phyloP scores from a whole-genome alignment of 495 filamentous ascomycete genomes.

The Penicillium chermesinum region DNA sequence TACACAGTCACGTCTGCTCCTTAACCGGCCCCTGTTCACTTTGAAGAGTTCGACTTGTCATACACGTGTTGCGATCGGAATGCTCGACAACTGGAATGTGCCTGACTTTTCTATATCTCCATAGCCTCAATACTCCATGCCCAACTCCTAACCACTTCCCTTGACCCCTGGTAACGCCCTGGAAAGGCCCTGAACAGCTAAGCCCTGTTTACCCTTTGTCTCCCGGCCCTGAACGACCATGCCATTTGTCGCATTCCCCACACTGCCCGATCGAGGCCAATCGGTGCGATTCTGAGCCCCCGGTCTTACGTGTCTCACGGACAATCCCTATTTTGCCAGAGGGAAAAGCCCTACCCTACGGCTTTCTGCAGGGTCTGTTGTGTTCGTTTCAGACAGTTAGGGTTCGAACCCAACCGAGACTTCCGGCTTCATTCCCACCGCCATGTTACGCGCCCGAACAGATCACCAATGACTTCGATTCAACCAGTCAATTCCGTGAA shows the following conservation, averaged over 20 bases:
- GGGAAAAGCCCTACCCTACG: neutral
- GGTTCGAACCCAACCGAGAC: too few relatives aligned
- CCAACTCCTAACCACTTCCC: neutral
- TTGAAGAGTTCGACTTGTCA: too few relatives aligned
- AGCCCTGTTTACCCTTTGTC: neutral
- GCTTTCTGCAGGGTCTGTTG: neutral
- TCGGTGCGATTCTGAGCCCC: neutral
- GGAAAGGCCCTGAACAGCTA: too few relatives aligned
- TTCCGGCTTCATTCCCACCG: too few relatives aligned
- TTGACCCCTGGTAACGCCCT: too few relatives aligned
- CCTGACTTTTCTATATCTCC: too few relatives aligned
- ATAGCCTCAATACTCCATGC: neutral
- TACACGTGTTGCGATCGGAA: neutral
- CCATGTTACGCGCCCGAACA: neutral
- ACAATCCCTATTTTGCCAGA: neutral
- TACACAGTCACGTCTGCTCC: neutral
- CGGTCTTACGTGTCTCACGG: neutral
- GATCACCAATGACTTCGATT: neutral
- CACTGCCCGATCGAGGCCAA: neutral
- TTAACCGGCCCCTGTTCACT: neutral
- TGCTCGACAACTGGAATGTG: neutral
- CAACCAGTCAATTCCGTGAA: neutral
- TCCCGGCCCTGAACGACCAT: too few relatives aligned
- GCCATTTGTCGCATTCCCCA: too few relatives aligned
- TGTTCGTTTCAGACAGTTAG: neutral